Evolutionary conservation across 345 rosid genomes (phyloP).

Genomic region (Populus euphratica): DNA sequence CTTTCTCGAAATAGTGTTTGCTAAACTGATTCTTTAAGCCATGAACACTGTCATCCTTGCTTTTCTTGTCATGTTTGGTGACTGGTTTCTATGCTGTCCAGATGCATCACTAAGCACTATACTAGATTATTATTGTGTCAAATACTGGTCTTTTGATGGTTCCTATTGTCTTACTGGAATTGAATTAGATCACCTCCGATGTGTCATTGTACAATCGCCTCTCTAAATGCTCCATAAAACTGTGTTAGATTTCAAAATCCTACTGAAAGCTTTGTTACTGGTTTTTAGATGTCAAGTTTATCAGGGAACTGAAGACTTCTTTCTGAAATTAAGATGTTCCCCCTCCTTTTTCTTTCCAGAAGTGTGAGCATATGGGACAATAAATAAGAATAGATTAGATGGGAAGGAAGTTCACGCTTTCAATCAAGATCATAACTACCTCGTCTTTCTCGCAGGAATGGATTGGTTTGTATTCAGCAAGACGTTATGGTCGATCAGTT

Average conservation of each 20-base stretch:
- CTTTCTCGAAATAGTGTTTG: background rate
- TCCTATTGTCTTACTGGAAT: background rate
- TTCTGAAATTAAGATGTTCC: background rate
- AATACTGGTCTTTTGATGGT: background rate
- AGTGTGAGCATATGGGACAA: background rate
- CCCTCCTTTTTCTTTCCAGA: background rate
- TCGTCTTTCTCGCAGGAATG: slow-evolving; percentile 42
- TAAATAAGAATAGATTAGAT: background rate
- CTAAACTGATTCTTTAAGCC: background rate
- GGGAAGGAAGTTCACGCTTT: background rate
- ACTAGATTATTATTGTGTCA: background rate
- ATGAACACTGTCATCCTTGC: background rate
- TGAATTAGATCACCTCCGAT: background rate
- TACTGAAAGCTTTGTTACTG: background rate
- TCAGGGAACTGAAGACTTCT: background rate
- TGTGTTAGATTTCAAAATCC: background rate
- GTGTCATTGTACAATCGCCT: background rate
- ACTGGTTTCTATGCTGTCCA: background rate
- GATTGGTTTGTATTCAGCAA: slow-evolving; percentile 46
- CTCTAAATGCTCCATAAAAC: background rate
- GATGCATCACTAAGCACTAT: background rate
- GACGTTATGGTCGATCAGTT: slow-evolving; percentile 54
- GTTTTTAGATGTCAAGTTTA: background rate
- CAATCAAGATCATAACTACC: background rate
- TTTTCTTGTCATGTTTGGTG: background rate